Evolutionary conservation across 192 early-diverging fungal species (phyloP).

Genomic region (Chytriomyces hyalinus): DNA sequence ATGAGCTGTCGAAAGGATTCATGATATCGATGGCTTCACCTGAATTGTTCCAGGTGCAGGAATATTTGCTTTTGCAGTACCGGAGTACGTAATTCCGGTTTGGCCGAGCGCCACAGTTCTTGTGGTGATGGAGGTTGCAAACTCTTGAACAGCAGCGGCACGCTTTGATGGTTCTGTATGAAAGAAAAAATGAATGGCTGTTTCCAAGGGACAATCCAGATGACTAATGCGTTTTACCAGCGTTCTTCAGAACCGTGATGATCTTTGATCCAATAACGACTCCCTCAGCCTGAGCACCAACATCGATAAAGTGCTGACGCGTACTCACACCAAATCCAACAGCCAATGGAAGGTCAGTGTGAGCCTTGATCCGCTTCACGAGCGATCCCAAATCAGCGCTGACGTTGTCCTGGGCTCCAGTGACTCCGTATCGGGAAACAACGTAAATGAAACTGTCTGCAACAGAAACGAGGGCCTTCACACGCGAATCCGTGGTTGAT

Average conservation of each 20-base stretch:
- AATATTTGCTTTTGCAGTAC: background rate
- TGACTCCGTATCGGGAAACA: constrained; percentile 92
- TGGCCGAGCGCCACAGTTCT: constrained; percentile 34
- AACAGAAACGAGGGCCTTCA: constrained; percentile 75
- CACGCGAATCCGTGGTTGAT: constrained; percentile 84
- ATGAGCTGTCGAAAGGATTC: background rate
- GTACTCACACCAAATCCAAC: constrained; percentile 97
- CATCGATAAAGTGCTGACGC: constrained; percentile 82
- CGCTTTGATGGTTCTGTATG: constrained; percentile 46
- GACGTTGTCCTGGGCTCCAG: constrained; percentile 77
- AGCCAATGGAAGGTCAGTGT: constrained; percentile 84
- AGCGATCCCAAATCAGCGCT: constrained; percentile 72
- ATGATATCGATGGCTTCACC: background rate
- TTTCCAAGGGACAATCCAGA: background rate
- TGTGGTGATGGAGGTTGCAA: constrained; percentile 60
- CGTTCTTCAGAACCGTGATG: constrained; percentile 77
- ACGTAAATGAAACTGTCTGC: constrained; percentile 97
- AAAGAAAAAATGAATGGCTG: background rate
- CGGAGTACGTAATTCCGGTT: constrained; percentile 14
- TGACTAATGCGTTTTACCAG: constrained; percentile 30
- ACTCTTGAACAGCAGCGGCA: constrained; percentile 53
- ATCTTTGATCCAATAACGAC: constrained; percentile 95
- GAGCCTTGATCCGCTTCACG: constrained; percentile 76
- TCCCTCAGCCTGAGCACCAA: constrained; percentile 89
- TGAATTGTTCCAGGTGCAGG: background rate